Evolutionary conservation across 345 rosid species (phyloP).

Genomic region (Triadica sebifera): DNA sequence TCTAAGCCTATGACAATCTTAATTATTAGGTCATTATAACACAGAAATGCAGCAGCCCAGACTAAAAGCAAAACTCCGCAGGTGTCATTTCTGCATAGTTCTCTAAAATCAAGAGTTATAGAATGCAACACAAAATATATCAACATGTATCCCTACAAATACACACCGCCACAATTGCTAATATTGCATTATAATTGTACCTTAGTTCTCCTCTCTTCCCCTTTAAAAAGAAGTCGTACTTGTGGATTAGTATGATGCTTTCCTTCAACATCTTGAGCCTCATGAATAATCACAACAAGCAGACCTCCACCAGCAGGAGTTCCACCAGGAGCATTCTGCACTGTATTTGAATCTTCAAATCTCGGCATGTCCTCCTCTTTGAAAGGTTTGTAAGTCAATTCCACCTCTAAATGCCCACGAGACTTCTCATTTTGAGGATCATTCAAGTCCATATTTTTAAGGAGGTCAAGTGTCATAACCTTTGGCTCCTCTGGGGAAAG

Average conservation of each 20-base stretch:
- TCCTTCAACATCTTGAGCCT: slow-evolving; percentile 89
- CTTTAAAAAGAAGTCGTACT: slow-evolving; percentile 63
- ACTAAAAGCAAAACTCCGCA: background rate
- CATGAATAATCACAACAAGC: slow-evolving; percentile 76
- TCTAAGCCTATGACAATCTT: background rate
- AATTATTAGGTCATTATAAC: background rate
- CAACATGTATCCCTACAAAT: background rate
- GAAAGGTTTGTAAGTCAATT: slow-evolving; percentile 74
- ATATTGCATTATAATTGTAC: slow-evolving; percentile 22
- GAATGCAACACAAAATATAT: background rate
- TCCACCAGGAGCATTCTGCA: slow-evolving; percentile 78
- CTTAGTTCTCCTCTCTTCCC: slow-evolving; percentile 86
- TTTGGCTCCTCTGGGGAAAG: slow-evolving; percentile 67
- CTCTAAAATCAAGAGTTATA: background rate
- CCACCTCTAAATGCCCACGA: slow-evolving; percentile 75
- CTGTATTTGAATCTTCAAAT: slow-evolving; percentile 47
- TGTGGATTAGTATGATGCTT: slow-evolving; percentile 89
- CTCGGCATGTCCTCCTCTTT: slow-evolving; percentile 60
- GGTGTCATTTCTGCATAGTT: background rate
- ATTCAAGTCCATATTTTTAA: slow-evolving; percentile 63
- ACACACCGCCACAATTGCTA: background rate
- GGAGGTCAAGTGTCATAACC: slow-evolving; percentile 60
- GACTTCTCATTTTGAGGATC: slow-evolving; percentile 60
- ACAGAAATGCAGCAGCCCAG: background rate
- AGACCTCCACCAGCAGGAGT: slow-evolving; percentile 84